Evolutionary conservation across 108 stramenopile genomes (phyloP).

Genomic region (Thalassiosira profunda): DNA sequence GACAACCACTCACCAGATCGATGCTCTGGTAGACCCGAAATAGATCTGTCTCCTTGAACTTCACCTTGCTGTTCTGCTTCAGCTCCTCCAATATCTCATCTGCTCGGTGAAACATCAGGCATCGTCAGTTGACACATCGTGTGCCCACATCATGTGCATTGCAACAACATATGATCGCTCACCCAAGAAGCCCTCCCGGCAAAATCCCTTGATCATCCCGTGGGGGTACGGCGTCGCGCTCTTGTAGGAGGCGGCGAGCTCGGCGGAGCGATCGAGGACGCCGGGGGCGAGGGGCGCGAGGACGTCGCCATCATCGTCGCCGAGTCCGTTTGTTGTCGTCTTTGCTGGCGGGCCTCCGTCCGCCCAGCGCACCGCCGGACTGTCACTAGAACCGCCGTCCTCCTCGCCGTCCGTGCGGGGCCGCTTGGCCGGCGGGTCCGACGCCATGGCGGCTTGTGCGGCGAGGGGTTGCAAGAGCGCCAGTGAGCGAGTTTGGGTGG

Average conservation of each 20-base stretch:
- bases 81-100: conserved; percentile 75
- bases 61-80: conserved; percentile 90
- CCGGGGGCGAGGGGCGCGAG: conserved; percentile 40
- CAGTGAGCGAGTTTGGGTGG: too few relatives aligned
- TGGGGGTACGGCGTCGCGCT: conserved; percentile 69
- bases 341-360: too few relatives aligned
- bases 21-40: conserved; percentile 94
- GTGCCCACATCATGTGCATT: not conserved
- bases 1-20: conserved; percentile 59
- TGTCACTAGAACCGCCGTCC: too few relatives aligned
- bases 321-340: not conserved
- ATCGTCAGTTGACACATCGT: too few relatives aligned
- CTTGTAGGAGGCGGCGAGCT: conserved; percentile 37
- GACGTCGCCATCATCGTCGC: conserved; percentile 15
- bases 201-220: conserved; percentile 63
- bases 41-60: conserved; percentile 97
- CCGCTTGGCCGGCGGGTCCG: not conserved
- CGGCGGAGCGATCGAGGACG: conserved; percentile 22
- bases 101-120: not conserved
- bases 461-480: too few relatives aligned
- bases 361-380: too few relatives aligned
- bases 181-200: conserved; percentile 61
- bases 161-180: conserved; percentile 7
- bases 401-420: not conserved
- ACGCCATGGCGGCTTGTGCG: too few relatives aligned